Conservation (phyloP, 345 rosid species). For the Eucalyptus marginata region DNA sequence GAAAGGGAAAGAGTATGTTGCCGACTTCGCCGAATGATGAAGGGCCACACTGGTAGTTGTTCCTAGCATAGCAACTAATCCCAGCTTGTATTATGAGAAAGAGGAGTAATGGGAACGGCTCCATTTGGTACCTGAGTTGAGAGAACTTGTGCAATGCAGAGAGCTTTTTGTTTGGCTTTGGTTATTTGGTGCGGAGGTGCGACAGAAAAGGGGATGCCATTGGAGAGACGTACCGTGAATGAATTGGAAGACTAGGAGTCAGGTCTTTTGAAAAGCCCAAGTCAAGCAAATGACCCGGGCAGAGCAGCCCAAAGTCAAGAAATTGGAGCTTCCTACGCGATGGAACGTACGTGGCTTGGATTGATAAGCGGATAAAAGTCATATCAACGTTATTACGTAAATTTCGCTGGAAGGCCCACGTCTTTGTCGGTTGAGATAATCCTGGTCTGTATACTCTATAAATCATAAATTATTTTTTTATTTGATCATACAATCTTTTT, state of each 20-base stretch:
- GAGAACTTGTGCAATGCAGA: not conserved
- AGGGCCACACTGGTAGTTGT: rapidly evolving
- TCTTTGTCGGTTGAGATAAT: not conserved
- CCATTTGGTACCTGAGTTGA: not conserved
- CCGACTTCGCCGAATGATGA: rapidly evolving
- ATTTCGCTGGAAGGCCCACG: not conserved
- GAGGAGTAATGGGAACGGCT: too few relatives aligned
- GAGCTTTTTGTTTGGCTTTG: not conserved
- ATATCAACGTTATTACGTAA: not conserved
- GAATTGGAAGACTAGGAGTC: not conserved
- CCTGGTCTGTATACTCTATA: not conserved
- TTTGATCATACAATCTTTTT: not conserved
- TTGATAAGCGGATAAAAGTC: not conserved
- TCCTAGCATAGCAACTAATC: not conserved
- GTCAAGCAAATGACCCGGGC: not conserved
- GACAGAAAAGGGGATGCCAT: not conserved
- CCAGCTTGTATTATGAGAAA: too few relatives aligned
- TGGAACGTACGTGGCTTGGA: not conserved
- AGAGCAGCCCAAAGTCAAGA: not conserved
- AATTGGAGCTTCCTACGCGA: not conserved
- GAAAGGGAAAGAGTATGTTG: not conserved
- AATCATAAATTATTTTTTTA: not conserved
- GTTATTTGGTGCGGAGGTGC: not conserved
- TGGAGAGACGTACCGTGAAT: not conserved
- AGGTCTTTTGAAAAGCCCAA: not conserved